phyloP scores from a whole-genome alignment of 1,284 basidiomycete genomes.

The Rhodotorula glutinis region DNA sequence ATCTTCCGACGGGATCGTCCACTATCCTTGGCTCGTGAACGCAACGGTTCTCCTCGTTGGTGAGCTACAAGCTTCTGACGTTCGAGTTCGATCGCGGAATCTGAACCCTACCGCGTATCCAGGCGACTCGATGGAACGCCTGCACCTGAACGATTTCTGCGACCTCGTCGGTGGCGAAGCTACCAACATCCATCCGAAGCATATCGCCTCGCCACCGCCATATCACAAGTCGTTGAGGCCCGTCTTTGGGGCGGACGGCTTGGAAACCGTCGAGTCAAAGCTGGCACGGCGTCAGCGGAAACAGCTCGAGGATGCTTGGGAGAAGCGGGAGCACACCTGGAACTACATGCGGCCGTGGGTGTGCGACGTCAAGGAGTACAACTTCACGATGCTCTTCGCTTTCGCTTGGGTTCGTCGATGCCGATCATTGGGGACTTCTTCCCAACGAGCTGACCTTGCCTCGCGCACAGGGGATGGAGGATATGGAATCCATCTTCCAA shows the following conservation, averaged over 20 bases:
- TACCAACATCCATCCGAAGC: constrained; percentile 27
- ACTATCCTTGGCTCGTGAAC: constrained; percentile 30
- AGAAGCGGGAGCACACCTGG: constrained; percentile 25
- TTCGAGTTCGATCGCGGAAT: background rate
- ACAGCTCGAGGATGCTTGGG: constrained; percentile 27
- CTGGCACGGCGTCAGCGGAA: constrained; percentile 12
- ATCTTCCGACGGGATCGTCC: constrained; percentile 5
- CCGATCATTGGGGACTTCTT: too few relatives aligned
- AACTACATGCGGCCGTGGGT: constrained; percentile 30
- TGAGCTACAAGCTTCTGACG: background rate
- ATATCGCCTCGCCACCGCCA: constrained; percentile 26
- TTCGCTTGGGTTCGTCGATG: constrained; percentile 28
- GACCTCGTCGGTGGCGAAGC: constrained; percentile 30
- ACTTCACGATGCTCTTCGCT: constrained; percentile 28
- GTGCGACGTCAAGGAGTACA: constrained; percentile 32
- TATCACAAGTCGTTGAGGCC: constrained; percentile 32
- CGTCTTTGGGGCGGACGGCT: constrained; percentile 14
- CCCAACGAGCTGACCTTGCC: background rate
- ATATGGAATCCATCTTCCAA: constrained; percentile 28
- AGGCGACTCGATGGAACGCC: constrained; percentile 41
- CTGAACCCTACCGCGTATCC: background rate
- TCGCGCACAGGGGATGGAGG: constrained; percentile 28
- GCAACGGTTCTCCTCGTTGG: constrained; percentile 31
- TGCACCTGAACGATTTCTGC: constrained; percentile 36
- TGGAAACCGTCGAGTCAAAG: constrained; percentile 25